phyloP scores from a whole-genome alignment of 129 eudicot genomes.

The sunflower (Helianthus annuus) region DNA sequence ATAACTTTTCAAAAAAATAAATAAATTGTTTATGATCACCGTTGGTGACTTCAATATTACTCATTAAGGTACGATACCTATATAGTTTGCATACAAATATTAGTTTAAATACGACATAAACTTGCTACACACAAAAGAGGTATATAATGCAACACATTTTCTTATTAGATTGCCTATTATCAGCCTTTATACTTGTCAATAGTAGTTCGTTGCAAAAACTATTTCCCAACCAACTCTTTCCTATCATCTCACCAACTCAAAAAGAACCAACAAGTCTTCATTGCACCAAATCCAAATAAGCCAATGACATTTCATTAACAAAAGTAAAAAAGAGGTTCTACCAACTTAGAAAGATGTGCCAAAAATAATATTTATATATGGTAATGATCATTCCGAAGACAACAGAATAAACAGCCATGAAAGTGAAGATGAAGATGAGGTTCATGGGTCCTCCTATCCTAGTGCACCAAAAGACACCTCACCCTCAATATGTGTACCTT shows the following conservation, averaged over 20 bases:
- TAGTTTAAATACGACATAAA: too few relatives aligned
- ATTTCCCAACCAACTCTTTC: conserved; percentile 16
- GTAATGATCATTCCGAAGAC: conserved; percentile 28
- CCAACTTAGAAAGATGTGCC: conserved; percentile 37
- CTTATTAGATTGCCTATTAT: conserved; percentile 3
- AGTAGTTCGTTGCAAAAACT: conserved; percentile 13
- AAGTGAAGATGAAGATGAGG: conserved; percentile 33
- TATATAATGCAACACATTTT: background rate
- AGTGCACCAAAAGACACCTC: conserved; percentile 31
- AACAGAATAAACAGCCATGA: conserved; percentile 20
- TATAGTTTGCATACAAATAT: too few relatives aligned
- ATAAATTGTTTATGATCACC: too few relatives aligned
- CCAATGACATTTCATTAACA: conserved; percentile 33
- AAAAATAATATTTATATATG: conserved; percentile 20
- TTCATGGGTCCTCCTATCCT: conserved; percentile 30
- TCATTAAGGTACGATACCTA: too few relatives aligned
- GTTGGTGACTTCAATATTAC: too few relatives aligned
- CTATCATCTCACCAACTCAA: conserved; percentile 38
- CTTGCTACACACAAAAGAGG: too few relatives aligned
- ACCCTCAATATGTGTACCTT: conserved; percentile 22
- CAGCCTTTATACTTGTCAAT: conserved; percentile 19
- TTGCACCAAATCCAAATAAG: conserved; percentile 31
- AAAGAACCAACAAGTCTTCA: conserved; percentile 28
- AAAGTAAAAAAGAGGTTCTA: conserved; percentile 26
- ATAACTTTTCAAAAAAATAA: too few relatives aligned